Evolutionary conservation across 306 rosid genomes (phyloP), one percentile per base, ranked within the genome.

Genomic region (Prosopis cineraria): DNA sequence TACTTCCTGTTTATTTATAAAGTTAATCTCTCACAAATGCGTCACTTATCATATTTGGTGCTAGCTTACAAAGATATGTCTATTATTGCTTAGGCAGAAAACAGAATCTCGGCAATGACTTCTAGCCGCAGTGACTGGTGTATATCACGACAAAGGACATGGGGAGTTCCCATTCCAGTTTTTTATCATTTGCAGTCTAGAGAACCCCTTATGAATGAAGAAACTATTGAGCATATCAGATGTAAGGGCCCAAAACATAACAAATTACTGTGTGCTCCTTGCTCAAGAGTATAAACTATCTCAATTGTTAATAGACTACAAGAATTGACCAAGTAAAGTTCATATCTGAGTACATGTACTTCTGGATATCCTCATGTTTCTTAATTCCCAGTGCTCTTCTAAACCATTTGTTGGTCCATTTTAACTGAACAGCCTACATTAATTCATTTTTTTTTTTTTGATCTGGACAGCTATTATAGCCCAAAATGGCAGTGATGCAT

Each of bases 151-250:
- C 99, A 95, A 87, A 88, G 99, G 87, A 88, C 97, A 7, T 95
- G 99, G 99, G 99, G 99, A 68, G 97, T 95, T 73, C 99, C 99
- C 71, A 95, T 95, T 87, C 99, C 99, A 48, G 99, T 93, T 43
- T 95, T 95, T 90, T 95, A 95, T 87, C 97, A 95, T 70, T 45
- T 84, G 80, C 87, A 85, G 66, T 83, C 98, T 30, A 82, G 89
- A 86, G 98, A 95, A 80, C 99, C 99, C 80, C 92, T 93, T 34
- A 93, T 93, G 98, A 90, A 93, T 80, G 94, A 93, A 74, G 98
- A 93, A 83, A 95, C 96, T 47, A 87, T 93, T 75, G 83, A 87
- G 68, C 94, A 93, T 85, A 84, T 95, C 37, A 90, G 87, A 82
- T 84, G 99, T 95, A 86, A 84, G 92, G 78, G 24, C 68, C 72